Percentiles rank a stretch among this genome's conserved stretches.
These are phyloP conservation scores for Eucalyptus dawsonii DNA, from an alignment of 345 rosid species.

Conservation along the genomic window DNA sequence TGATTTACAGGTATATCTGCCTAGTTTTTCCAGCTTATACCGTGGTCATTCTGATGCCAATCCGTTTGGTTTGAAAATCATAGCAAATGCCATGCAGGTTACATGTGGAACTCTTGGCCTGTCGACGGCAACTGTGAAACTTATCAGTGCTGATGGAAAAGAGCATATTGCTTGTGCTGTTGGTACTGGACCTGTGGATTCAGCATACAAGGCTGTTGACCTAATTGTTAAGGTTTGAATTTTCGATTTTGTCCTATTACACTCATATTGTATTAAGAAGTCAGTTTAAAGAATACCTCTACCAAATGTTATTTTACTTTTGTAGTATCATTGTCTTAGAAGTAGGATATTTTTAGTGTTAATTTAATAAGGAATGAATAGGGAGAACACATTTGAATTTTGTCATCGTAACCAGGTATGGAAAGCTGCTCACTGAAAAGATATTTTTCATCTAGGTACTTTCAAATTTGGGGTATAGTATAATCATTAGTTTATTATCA, in stretches of 20 bases:
- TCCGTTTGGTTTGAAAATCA: neutral
- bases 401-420: neutral
- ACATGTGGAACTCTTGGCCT: conserved; percentile 93
- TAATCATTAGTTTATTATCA: neutral
- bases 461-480: neutral
- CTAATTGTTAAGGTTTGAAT: conserved; percentile 63
- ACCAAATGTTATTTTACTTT: neutral
- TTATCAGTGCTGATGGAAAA: conserved; percentile 46
- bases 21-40: neutral
- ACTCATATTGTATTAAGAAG: neutral
- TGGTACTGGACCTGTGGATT: conserved; percentile 94
- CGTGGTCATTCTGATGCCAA: neutral
- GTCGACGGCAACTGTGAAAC: conserved; percentile 90
- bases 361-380: neutral
- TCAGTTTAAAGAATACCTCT: neutral
- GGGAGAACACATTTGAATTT: neutral
- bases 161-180: conserved; percentile 73
- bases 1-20: conserved; percentile 62
- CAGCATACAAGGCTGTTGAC: conserved; percentile 94
- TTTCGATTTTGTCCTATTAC: neutral
- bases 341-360: neutral
- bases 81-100: conserved; percentile 27
- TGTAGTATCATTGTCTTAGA: neutral
- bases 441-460: neutral
- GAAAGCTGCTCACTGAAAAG: neutral